A percentile compares a stretch with the other conserved stretches of the same genome.
phyloP scores from a whole-genome alignment of 2,329 filamentous ascomycete species.

The Knoxdaviesia proteae region DNA sequence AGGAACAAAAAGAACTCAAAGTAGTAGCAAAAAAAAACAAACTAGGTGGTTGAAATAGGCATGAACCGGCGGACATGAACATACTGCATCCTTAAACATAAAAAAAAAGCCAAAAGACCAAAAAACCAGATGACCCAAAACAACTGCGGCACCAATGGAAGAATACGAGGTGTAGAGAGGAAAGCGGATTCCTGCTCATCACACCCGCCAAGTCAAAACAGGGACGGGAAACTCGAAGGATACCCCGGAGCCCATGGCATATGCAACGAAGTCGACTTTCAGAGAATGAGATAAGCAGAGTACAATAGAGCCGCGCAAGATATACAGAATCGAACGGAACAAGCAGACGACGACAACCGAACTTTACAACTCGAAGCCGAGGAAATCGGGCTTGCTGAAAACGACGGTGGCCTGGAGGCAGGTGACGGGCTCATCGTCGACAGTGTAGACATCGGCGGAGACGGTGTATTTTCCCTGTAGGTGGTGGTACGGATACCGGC shows the following conservation, averaged over 20 bases:
- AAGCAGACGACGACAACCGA: no score
- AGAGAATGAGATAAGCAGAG: no score
- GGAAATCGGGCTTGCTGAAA: conserved; percentile 27
- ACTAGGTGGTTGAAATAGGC: background rate
- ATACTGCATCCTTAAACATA: conserved; percentile 2
- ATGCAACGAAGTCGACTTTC: no score
- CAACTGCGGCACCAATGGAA: no score
- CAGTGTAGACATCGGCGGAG: conserved; percentile 62
- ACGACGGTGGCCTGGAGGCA: conserved; percentile 60
- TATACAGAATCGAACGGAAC: no score
- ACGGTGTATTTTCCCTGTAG: conserved; percentile 74
- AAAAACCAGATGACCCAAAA: no score
- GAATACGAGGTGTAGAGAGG: no score
- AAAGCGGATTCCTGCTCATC: no score
- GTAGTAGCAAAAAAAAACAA: background rate
- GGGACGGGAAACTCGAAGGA: no score
- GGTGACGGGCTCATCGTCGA: conserved; percentile 55
- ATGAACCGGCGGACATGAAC: background rate
- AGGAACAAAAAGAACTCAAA: background rate
- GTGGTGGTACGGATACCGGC: background rate
- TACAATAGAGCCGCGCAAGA: no score
- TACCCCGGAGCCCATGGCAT: no score
- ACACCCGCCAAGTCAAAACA: no score
- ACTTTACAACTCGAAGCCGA: conserved; percentile 19
- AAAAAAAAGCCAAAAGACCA: conserved; percentile 1